Evolutionary conservation across 2,329 filamentous ascomycete species (phyloP).

Genomic region (Reticulascus tulasneorum): DNA sequence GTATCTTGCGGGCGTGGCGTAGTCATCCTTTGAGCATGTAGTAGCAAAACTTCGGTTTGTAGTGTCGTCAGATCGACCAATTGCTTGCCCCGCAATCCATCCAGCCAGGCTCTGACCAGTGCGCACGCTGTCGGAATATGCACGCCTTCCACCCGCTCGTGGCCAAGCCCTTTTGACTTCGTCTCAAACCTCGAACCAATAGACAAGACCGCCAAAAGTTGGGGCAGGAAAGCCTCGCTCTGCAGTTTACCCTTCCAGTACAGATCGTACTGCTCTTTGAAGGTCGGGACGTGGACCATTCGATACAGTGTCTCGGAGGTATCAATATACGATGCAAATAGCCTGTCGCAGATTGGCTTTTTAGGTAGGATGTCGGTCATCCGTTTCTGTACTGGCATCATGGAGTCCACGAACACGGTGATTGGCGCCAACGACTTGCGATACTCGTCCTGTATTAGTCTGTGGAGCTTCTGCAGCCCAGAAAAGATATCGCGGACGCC

Average conservation of each 20-base stretch:
- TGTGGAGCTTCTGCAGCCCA: constrained; percentile 44
- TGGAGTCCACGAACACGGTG: constrained; percentile 54
- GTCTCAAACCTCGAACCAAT: constrained; percentile 51
- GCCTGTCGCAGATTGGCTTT: constrained; percentile 46
- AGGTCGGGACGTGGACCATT: constrained; percentile 48
- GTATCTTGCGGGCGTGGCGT: constrained; percentile 43
- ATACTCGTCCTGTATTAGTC: constrained; percentile 43
- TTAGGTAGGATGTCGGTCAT: constrained; percentile 54
- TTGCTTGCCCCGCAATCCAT: constrained; percentile 47
- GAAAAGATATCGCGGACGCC: constrained; percentile 39
- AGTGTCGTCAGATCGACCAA: constrained; percentile 48
- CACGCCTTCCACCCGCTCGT: constrained; percentile 49
- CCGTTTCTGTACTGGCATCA: constrained; percentile 53
- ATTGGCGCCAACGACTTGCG: constrained; percentile 45
- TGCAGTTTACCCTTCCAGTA: constrained; percentile 48
- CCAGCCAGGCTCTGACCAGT: constrained; percentile 51
- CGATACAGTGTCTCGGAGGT: constrained; percentile 51
- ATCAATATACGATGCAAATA: constrained; percentile 45
- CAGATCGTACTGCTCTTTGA: constrained; percentile 44
- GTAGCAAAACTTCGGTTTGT: constrained; percentile 50
- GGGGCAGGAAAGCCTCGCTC: constrained; percentile 48
- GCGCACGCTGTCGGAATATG: constrained; percentile 55
- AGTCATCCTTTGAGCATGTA: constrained; percentile 50
- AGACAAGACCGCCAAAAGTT: constrained; percentile 48
- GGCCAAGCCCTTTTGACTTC: constrained; percentile 44